Evolutionary conservation across 768 basidiomycete genomes (phyloP).

Genomic region (Coprinopsis strossmayeri): DNA sequence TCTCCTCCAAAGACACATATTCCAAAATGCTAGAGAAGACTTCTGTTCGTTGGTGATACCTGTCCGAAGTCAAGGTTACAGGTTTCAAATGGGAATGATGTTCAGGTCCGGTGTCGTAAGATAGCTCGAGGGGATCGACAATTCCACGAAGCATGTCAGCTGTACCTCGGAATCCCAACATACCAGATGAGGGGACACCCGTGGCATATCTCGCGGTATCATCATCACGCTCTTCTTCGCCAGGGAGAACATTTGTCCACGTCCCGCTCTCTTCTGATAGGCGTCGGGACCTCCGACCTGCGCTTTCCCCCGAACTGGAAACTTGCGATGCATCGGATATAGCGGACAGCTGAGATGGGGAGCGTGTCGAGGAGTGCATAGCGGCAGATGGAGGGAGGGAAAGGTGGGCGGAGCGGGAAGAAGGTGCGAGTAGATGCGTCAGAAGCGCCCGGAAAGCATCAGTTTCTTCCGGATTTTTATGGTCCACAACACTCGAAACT

Average conservation of each 20-base stretch:
- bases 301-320: not conserved
- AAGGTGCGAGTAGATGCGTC: constrained; percentile 49
- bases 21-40: constrained; percentile 63
- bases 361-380: not conserved
- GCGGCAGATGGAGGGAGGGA: constrained; percentile 4
- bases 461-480: constrained; percentile 54
- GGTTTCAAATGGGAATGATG: too few species aligned
- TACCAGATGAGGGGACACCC: too few species aligned
- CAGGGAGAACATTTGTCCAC: constrained; percentile 37
- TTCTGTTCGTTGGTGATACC: constrained; percentile 59
- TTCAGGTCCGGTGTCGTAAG: constrained; percentile 1
- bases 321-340: constrained; percentile 19
- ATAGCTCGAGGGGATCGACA: constrained; percentile 20
- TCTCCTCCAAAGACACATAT: constrained; percentile 57
- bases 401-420: constrained; percentile 15
- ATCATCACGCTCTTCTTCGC: constrained; percentile 24
- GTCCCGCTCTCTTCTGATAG: constrained; percentile 16
- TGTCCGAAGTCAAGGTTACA: constrained; percentile 30
- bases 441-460: constrained; percentile 60
- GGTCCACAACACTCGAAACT: constrained; percentile 68
- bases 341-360: constrained; percentile 24
- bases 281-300: not conserved
- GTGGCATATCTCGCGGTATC: not conserved
- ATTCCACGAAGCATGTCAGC: constrained; percentile 20
- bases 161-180: too few species aligned